Evolutionary conservation across 1,284 basidiomycete genomes (phyloP), one percentile per base, ranked within the genome.

Genomic region (Xanthoconium separans): DNA sequence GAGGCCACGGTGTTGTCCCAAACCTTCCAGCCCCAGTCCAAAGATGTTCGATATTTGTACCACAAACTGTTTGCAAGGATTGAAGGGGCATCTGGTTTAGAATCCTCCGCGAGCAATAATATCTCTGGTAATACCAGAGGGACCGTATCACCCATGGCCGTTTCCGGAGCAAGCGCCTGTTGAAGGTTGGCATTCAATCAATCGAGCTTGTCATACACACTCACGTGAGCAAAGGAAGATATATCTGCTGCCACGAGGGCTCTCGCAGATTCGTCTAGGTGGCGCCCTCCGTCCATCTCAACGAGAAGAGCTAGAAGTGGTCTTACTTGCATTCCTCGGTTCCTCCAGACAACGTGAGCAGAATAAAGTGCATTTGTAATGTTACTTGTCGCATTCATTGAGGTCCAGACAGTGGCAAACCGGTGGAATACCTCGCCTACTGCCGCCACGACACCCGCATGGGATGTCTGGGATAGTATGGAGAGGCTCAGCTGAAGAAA

Each of bases 1-100:
- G 83, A 84, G 7, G 84, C 81, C 45, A 92, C 74, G 2, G 84
- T 82, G 61, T 88, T 89, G 60, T 91, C 87, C 87, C 90, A 90
- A 10, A 87, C 85, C 58, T 84, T 85, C 79, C 81, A 85, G 2
- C 80, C 85, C 89, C 89, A 91, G 58, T 88, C 79, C 11, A 72
- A 65, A 0, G 85, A 82, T 4, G 79, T 80, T 37, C 85, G 80
- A 62, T 90, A 91, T 64, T 89, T 87, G 70, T 88, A 85, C 88
- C 88, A 90, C 24, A 93, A 70, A 53, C 79, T 75, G 64, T 87
- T 87, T 1, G 87, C 87, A n/a, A 91, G 79, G 46, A 80, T 77
- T 1, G 83, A 83, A 2, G 86, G 79, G 3, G 83, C 84, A 53
- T 85, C 82, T 0, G 73, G 72, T 51, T 77, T 75, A 2, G 75